These are phyloP conservation scores for Jacaranda copaia DNA, from an alignment of 257 asterid genomes.

Conservation along the genomic window DNA sequence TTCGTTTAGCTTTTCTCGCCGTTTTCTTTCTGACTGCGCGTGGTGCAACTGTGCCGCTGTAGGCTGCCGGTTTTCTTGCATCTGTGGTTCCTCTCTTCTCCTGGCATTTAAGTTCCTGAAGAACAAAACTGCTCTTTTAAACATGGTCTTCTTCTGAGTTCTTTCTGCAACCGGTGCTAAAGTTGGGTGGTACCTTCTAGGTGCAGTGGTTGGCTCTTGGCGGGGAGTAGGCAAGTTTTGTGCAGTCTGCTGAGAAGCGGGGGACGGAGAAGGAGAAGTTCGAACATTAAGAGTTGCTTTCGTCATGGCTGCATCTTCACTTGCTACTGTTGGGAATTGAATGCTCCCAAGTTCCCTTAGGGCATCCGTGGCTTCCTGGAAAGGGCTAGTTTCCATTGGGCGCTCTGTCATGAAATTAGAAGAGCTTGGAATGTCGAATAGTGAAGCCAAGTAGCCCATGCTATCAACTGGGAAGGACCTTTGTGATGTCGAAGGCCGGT, in stretches of 20 bases:
- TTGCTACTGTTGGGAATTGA: conserved; percentile 48
- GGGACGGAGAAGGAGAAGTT: conserved; percentile 43
- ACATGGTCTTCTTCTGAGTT: conserved; percentile 40
- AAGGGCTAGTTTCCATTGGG: conserved; percentile 11
- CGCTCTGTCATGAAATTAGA: conserved; percentile 31
- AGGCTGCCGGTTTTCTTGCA: conserved; percentile 33
- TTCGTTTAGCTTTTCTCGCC: conserved; percentile 63
- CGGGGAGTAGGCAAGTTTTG: conserved; percentile 33
- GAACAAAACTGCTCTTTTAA: conserved; percentile 51
- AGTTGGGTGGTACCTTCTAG: conserved; percentile 42
- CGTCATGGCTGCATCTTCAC: conserved; percentile 52
- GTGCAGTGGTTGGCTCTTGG: conserved; percentile 40
- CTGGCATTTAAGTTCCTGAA: conserved; percentile 46
- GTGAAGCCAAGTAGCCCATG: conserved; percentile 45
- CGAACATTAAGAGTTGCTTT: conserved; percentile 54
- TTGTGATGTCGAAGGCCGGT: conserved; percentile 54
- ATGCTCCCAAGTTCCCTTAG: conserved; percentile 37
- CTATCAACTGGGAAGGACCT: conserved; percentile 58
- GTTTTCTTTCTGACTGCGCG: conserved; percentile 62
- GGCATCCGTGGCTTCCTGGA: conserved; percentile 21
- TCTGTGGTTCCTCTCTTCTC: conserved; percentile 35
- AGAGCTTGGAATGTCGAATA: conserved; percentile 41
- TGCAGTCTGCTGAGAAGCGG: conserved; percentile 17
- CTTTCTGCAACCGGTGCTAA: conserved; percentile 28
- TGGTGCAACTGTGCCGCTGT: conserved; percentile 58